Percentiles rank a stretch among this genome's conserved stretches.
Conservation (phyloP, 2,329 filamentous ascomycete species). For the Furcasterigmium sp. region DNA sequence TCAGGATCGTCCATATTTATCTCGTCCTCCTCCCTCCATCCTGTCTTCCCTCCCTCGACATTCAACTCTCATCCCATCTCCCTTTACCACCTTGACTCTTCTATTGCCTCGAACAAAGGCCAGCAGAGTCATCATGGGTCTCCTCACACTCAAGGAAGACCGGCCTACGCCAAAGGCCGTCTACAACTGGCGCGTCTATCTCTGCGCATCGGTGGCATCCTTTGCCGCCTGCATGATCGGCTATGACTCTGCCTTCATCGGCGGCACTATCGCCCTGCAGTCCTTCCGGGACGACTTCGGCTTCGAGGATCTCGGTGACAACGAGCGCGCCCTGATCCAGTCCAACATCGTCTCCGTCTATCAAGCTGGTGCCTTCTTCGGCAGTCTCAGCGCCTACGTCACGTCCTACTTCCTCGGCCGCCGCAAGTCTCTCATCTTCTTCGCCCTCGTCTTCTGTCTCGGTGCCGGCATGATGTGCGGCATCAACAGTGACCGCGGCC, state of each 20-base stretch:
- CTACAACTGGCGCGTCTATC: conserved; percentile 58
- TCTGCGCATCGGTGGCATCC: conserved; percentile 47
- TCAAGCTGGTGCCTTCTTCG: conserved; percentile 81
- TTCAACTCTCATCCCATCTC: neutral
- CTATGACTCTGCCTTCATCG: conserved; percentile 72
- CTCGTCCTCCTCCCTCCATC: neutral
- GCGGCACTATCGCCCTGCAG: conserved; percentile 65
- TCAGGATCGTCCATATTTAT: neutral
- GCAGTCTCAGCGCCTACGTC: conserved; percentile 63
- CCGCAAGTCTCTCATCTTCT: conserved; percentile 57
- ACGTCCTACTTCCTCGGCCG: conserved; percentile 64
- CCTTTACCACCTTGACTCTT: neutral
- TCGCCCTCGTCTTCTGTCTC: conserved; percentile 59
- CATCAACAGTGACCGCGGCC: conserved; percentile 52
- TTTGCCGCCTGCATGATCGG: conserved; percentile 54
- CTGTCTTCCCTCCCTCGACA: neutral
- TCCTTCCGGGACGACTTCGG: conserved; percentile 67
- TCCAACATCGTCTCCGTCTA: conserved; percentile 77
- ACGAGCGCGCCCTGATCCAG: conserved; percentile 53
- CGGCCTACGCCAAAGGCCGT: conserved; percentile 51
- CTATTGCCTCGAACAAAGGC: neutral
- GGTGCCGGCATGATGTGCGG: conserved; percentile 71
- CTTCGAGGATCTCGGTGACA: conserved; percentile 44
- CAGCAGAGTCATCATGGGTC: conserved; percentile 27
- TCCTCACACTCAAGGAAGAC: conserved; percentile 49